Evolutionary conservation across 1,284 basidiomycete species (phyloP).

Genomic region (Cryptococcus sp.): DNA sequence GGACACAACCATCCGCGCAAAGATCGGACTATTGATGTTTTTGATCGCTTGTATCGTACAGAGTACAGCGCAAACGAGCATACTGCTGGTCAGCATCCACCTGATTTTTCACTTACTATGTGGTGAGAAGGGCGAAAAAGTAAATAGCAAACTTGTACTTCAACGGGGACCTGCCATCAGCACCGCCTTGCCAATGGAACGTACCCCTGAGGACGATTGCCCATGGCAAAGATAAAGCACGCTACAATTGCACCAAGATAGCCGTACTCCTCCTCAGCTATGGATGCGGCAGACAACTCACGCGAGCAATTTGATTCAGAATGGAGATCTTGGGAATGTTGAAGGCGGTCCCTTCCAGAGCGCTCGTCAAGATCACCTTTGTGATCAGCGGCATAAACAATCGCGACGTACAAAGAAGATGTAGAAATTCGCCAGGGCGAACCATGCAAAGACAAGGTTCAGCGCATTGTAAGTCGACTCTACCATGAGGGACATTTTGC

Average conservation of each 20-base stretch:
- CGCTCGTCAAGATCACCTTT: slow-evolving; percentile 78
- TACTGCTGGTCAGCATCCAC: slow-evolving; percentile 13
- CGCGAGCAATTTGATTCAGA: slow-evolving; percentile 73
- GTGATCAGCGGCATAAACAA: neutral
- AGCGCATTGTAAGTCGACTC: slow-evolving; percentile 85
- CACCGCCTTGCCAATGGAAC: slow-evolving; percentile 25
- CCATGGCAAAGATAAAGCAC: slow-evolving; percentile 93
- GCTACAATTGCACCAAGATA: slow-evolving; percentile 79
- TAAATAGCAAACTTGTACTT: slow-evolving; percentile 80
- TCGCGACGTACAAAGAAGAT: slow-evolving; percentile 75
- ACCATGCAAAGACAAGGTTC: slow-evolving; percentile 89
- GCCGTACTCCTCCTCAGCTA: slow-evolving; percentile 57
- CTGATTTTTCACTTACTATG: slow-evolving; percentile 52
- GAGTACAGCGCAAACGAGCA: slow-evolving; percentile 60
- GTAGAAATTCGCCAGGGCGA: slow-evolving; percentile 84
- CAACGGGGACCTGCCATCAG: slow-evolving; percentile 58
- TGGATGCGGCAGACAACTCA: slow-evolving; percentile 36
- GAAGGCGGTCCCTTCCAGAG: slow-evolving; percentile 72
- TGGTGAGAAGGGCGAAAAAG: slow-evolving; percentile 69
- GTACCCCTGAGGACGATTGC: slow-evolving; percentile 85
- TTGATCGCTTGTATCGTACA: slow-evolving; percentile 66
- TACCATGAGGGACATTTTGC: slow-evolving; percentile 68
- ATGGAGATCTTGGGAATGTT: slow-evolving; percentile 63
- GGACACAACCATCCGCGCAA: slow-evolving; percentile 72
- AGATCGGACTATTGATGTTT: slow-evolving; percentile 58